Evolutionary conservation across 148 eudicot species (phyloP), one percentile per base, ranked within the genome.

Genomic region (Gaultheria prostrata): DNA sequence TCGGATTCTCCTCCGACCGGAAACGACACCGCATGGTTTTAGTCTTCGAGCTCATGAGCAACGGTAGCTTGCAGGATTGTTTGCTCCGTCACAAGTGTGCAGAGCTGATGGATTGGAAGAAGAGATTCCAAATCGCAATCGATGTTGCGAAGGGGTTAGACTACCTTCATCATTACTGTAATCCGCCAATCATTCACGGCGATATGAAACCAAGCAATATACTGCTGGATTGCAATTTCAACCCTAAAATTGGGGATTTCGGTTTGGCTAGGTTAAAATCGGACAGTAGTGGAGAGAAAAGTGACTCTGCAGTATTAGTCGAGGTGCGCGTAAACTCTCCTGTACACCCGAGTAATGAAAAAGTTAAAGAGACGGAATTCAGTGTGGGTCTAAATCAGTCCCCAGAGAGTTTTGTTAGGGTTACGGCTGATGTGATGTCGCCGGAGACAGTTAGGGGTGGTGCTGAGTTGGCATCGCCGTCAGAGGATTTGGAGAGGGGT

Each of bases 191-290:
- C 8, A 89, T 97, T 84, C 99, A 97, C 50, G 98, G 99, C 6
- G 99, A 97, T 89, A 85, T 97, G 21, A 97, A 97, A 84, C 98
- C 99, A 5, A 94, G 99, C 88, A 97, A 97, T 88, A 82, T 97
- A 4, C 82, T 97, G 53, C 81, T 97, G 82, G 97, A 95, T 86
- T 79, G 21, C 46, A 33, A 83, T 78, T 94, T 94, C 78, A 75
- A 81, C 57, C 95, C 98, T 0, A 97, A 89, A 35, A 92, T 97
- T 80, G 93, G 91, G 8, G 99, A 97, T 97, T 97, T 97, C 83
- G 99, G 99, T 0, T 85, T 97, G 70, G 95, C 98, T 54, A 89
- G 94, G 88, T 87, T 95, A 48, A 97, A 93, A 82, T 69, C 88
- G 50, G 88, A 88, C 71, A 91, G 1, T 39, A 76, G 32, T 71